Conservation (phyloP, 73 alveolate species). For the Paramecium biaurelia region DNA sequence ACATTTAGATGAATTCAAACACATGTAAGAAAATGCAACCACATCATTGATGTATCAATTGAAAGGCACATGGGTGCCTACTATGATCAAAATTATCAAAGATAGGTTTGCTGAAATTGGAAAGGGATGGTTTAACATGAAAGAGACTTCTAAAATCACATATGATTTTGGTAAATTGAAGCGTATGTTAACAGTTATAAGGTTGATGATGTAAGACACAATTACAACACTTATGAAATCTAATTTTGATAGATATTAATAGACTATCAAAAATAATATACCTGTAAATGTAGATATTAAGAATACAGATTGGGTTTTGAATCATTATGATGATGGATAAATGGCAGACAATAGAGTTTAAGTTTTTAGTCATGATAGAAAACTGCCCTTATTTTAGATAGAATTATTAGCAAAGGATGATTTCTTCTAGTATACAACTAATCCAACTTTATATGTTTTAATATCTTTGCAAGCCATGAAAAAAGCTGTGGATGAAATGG, state of each 20-base stretch:
- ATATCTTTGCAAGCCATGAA: conserved; percentile 90
- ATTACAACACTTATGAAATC: conserved; percentile 41
- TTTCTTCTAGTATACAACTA: conserved; percentile 53
- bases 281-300: conserved; percentile 78
- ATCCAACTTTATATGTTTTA: conserved; percentile 89
- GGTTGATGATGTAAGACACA: conserved; percentile 94
- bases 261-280: conserved; percentile 74
- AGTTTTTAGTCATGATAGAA: conserved; percentile 36
- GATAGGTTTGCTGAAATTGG: conserved; percentile 94
- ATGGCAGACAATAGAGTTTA: neutral
- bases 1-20: conserved; percentile 91
- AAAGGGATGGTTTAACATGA: conserved; percentile 97
- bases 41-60: conserved; percentile 81
- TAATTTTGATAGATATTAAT: conserved; percentile 70
- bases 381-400: conserved; percentile 49
- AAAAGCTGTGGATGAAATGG: conserved; percentile 94
- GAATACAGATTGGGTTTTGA: conserved; percentile 76
- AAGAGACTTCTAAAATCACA: conserved; percentile 96
- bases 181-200: conserved; percentile 93
- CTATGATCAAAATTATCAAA: conserved; percentile 87
- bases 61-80: conserved; percentile 92
- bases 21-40: conserved; percentile 88
- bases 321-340: conserved; percentile 70
- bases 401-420: conserved; percentile 59
- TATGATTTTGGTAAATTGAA: conserved; percentile 97